Evolutionary conservation across 192 early-diverging fungal species (phyloP).

Genomic region (Backusella sp.): DNA sequence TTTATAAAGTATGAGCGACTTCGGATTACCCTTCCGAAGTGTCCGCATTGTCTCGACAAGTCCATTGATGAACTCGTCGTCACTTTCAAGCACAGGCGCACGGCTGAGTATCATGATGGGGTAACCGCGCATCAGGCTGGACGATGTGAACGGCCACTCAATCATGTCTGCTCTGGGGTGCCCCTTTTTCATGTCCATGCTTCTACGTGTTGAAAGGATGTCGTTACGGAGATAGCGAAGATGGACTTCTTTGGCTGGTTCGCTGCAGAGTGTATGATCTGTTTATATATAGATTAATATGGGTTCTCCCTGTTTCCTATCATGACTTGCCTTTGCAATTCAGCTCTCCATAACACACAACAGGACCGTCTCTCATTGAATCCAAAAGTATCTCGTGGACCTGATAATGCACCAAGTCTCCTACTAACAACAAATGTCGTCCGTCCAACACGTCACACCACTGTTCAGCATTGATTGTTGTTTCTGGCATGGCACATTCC

Average conservation of each 20-base stretch:
- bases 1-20: slow-evolving; percentile 47
- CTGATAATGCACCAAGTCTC: slow-evolving; percentile 50
- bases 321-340: slow-evolving; percentile 41
- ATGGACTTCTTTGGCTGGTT: slow-evolving; percentile 1
- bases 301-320: not conserved
- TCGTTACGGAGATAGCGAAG: slow-evolving; percentile 51
- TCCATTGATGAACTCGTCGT: slow-evolving; percentile 33
- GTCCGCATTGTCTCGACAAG: slow-evolving; percentile 33
- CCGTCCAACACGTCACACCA: slow-evolving; percentile 43
- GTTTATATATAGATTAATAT: not conserved
- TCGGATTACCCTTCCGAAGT: slow-evolving; percentile 34
- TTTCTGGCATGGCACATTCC: not conserved
- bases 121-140: slow-evolving; percentile 25
- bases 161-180: slow-evolving; percentile 39
- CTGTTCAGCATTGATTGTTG: not conserved
- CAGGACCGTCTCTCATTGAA: slow-evolving; percentile 49
- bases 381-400: slow-evolving; percentile 55
- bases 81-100: slow-evolving; percentile 36
- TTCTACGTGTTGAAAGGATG: slow-evolving; percentile 32
- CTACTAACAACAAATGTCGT: slow-evolving; percentile 45
- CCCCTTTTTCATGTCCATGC: not conserved
- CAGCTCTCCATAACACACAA: slow-evolving; percentile 53
- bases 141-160: slow-evolving; percentile 42
- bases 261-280: slow-evolving; percentile 38
- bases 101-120: slow-evolving; percentile 48